phyloP scores from a whole-genome alignment of 2,329 filamentous ascomycete genomes.

The Orbilia brochopaga region DNA sequence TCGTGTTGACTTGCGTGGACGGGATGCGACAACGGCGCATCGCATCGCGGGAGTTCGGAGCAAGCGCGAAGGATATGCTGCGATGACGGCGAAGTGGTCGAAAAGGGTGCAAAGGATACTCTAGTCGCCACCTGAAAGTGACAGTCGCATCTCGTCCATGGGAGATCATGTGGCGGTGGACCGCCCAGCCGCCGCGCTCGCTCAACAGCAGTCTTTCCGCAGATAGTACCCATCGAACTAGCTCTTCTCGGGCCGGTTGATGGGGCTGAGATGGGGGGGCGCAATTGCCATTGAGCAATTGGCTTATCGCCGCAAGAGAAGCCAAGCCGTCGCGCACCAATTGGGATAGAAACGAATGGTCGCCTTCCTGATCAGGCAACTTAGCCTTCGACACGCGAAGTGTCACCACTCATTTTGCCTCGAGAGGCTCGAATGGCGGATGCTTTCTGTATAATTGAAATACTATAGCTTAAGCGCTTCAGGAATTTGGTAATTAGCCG shows the following conservation, averaged over 20 bases:
- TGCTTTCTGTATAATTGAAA: conserved; percentile 1
- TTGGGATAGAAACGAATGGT: not conserved
- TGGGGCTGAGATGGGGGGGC: conserved; percentile 5
- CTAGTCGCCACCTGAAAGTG: not conserved
- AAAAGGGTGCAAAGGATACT: not conserved
- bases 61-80: not conserved
- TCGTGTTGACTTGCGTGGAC: not conserved
- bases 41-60: not conserved
- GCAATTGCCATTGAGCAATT: not conserved
- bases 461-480: not conserved
- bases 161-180: not conserved
- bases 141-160: not conserved
- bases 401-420: not conserved
- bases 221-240: not conserved
- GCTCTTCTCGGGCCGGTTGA: not conserved
- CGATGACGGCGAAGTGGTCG: not conserved
- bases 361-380: not conserved
- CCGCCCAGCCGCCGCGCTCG: not conserved
- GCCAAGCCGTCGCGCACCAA: not conserved
- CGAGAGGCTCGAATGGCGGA: not conserved
- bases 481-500: too few species aligned
- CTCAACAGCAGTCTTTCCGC: conserved; percentile 5
- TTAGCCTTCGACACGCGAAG: not conserved
- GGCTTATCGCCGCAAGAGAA: not conserved
- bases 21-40: not conserved